These are phyloP conservation scores for Beauveria sp. DNA, from an alignment of 2,329 filamentous ascomycete species.

Conservation along the genomic window DNA sequence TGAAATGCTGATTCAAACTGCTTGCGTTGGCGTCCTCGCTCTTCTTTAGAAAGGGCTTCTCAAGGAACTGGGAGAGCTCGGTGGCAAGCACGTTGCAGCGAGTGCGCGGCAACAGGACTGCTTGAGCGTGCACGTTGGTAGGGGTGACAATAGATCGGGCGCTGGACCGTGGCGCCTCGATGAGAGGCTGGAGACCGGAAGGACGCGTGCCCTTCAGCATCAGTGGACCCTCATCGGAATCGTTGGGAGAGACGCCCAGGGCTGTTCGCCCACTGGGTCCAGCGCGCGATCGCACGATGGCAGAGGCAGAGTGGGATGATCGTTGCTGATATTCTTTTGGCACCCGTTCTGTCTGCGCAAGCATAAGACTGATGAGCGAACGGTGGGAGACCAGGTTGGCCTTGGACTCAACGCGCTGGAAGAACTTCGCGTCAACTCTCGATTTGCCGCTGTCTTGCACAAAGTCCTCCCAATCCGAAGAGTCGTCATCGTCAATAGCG, in stretches of 20 bases:
- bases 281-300: conserved; percentile 36
- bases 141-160: conserved; percentile 74
- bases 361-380: conserved; percentile 83
- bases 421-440: conserved; percentile 74
- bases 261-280: conserved; percentile 19
- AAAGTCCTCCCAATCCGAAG: conserved; percentile 55
- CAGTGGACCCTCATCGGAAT: conserved; percentile 54
- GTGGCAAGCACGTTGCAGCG: too few relatives aligned
- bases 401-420: conserved; percentile 85
- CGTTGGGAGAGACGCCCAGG: conserved; percentile 44
- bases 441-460: conserved; percentile 64
- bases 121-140: conserved; percentile 55
- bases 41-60: conserved; percentile 47
- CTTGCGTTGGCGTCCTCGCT: conserved; percentile 57
- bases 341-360: conserved; percentile 66
- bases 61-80: conserved; percentile 50
- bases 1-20: conserved; percentile 82
- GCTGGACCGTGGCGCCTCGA: conserved; percentile 56
- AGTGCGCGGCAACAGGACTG: conserved; percentile 70
- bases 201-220: conserved; percentile 54
- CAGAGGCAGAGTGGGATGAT: conserved; percentile 58
- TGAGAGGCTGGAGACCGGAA: conserved; percentile 45
- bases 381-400: conserved; percentile 76
- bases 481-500: conserved; percentile 66
- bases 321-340: conserved; percentile 57